phyloP scores from a whole-genome alignment of 108 stramenopile genomes.

The Nitzschia sp. region DNA sequence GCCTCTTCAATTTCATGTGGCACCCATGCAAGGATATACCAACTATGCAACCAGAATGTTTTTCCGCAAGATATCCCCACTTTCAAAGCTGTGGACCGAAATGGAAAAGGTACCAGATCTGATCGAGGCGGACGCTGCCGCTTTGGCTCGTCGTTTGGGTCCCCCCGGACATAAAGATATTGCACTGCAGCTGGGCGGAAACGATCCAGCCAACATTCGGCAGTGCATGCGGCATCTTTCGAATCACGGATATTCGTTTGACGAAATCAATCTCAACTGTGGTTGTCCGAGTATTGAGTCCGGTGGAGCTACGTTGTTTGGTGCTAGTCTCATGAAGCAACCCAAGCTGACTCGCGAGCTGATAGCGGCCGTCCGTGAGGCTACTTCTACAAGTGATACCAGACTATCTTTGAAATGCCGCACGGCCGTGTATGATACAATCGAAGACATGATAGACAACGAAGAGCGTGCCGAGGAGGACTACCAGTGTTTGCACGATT shows the following conservation, averaged over 20 bases:
- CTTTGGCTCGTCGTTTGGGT: slow-evolving; percentile 32
- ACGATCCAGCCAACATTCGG: slow-evolving; percentile 27
- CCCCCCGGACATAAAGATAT: neutral
- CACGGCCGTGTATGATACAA: slow-evolving; percentile 42
- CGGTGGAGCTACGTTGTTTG: slow-evolving; percentile 49
- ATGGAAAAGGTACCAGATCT: slow-evolving; percentile 62
- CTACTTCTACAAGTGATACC: neutral
- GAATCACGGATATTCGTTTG: slow-evolving; percentile 17
- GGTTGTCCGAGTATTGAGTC: slow-evolving; percentile 53
- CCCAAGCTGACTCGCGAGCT: slow-evolving; percentile 32
- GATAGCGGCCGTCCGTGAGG: slow-evolving; percentile 19
- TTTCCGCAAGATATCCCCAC: slow-evolving; percentile 34
- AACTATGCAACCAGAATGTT: slow-evolving; percentile 32
- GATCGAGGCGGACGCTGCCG: slow-evolving; percentile 7
- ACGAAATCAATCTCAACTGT: slow-evolving; percentile 56
- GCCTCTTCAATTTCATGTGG: slow-evolving; percentile 48
- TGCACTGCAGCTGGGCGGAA: slow-evolving; percentile 45
- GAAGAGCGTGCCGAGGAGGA: slow-evolving; percentile 14
- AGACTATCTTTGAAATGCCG: slow-evolving; percentile 44
- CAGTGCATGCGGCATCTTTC: slow-evolving; percentile 26
- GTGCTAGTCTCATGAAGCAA: slow-evolving; percentile 54
- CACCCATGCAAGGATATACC: slow-evolving; percentile 62
- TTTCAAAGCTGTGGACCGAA: slow-evolving; percentile 48
- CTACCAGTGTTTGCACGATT: slow-evolving; percentile 31
- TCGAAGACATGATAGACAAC: slow-evolving; percentile 21